Conservation (phyloP, 23 red algal species). For the Porphyridium purpureum region DNA sequence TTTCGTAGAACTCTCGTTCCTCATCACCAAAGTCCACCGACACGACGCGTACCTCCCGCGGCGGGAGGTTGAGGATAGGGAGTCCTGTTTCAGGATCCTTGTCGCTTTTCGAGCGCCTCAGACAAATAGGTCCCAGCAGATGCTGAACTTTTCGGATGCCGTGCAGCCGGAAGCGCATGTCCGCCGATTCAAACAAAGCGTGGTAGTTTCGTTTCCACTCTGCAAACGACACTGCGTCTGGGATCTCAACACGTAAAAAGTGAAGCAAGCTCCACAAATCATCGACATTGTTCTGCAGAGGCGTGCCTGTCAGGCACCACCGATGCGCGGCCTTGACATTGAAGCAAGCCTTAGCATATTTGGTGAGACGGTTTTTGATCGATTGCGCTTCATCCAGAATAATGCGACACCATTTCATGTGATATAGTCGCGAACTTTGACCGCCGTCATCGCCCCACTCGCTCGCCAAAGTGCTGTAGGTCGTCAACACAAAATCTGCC, state of each 20-base stretch:
- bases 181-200: neutral
- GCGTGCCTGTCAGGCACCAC: constrained; percentile 89
- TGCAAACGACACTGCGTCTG: constrained; percentile 17
- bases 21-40: constrained; percentile 13
- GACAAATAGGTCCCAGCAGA: constrained; percentile 17
- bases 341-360: constrained; percentile 14
- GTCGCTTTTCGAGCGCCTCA: constrained; percentile 43
- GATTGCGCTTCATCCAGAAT: constrained; percentile 75
- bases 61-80: constrained; percentile 23
- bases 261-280: constrained; percentile 53
- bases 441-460: constrained; percentile 18
- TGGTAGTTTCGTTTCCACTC: constrained; percentile 6
- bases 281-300: constrained; percentile 67
- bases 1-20: constrained; percentile 9
- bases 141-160: too few relatives aligned
- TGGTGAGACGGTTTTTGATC: constrained; percentile 33
- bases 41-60: neutral
- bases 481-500: constrained; percentile 65
- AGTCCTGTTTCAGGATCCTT: constrained; percentile 23
- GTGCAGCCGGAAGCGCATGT: too few relatives aligned
- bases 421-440: neutral
- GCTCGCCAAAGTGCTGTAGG: constrained; percentile 23
- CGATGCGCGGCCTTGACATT: constrained; percentile 14
- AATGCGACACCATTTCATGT: constrained; percentile 26
- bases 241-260: too few relatives aligned